Evolutionary conservation across 352 stramenopile genomes (phyloP), one percentile per base, ranked within the genome.

Genomic region (Pythium dissotocum): DNA sequence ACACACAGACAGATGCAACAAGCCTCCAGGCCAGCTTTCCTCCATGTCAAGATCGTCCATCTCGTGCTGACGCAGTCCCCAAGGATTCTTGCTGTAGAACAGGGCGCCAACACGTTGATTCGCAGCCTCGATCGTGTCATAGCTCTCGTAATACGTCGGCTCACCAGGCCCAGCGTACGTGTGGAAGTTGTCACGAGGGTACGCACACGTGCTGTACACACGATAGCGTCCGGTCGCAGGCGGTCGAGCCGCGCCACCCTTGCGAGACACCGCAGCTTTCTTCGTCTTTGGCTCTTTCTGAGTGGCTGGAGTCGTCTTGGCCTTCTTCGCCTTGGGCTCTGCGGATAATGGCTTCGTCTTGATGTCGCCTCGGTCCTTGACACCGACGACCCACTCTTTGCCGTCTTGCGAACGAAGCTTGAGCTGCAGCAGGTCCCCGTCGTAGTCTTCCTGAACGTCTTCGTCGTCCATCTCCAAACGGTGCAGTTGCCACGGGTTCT

Each of bases 81-180:
- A 71, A 16, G 65, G 65, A 21, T 71, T 71, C 18, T 30, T 53
- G 24, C 62, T 5, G 52, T 67, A 67, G 53, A 71, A 71, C 18
- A 71, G 2, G 12, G 7, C 46, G 33, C 55, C 59, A 0, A 63
- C 58, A 13, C 54, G 56, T 13, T 38, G 33, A 33, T 71, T 71
- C 2, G 65, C 65, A 46, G 51, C 58, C 30, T 63, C 18, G 24
- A 63, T 63, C 1, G 51, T 52, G 6, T 58, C 36, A 46, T 57
- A 71, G 30, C 40, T 58, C 2, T 55, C 28, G 16, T 67, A 52
- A 9, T 61, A 58, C 9, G 46, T 71, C 1, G 51, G 54, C 42
- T 54, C n/a, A 0, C 53, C 44, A 3, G 65, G 65, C 0, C 65
- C 65, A 5, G 8, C 48, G 24, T 67, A 67, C 14, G 65, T 63